Conservation (phyloP, 192 early-diverging fungal genomes). For the Geosiphon pyriformis region DNA sequence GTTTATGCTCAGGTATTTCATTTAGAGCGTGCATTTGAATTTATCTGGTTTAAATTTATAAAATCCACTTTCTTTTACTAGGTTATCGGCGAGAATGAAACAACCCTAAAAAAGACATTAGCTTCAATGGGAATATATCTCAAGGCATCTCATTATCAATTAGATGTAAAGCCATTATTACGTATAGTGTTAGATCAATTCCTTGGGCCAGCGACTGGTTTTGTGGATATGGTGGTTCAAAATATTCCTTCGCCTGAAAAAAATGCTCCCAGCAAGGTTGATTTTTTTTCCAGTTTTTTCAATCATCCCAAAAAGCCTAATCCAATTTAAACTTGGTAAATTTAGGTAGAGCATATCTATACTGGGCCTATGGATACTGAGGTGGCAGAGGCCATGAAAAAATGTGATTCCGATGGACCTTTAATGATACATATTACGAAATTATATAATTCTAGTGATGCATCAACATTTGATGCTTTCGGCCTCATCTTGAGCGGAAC, state of each 20-base stretch:
- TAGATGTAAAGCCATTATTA: conserved; percentile 86
- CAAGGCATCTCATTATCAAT: conserved; percentile 64
- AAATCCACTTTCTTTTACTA: conserved; percentile 10
- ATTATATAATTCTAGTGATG: conserved; percentile 82
- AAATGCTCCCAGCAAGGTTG: conserved; percentile 56
- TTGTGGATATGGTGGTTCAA: conserved; percentile 84
- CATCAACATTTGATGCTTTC: conserved; percentile 81
- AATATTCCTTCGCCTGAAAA: conserved; percentile 78
- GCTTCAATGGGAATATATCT: conserved; percentile 76
- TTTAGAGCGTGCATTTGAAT: no score
- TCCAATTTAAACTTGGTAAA: neutral
- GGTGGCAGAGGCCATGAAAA: conserved; percentile 62
- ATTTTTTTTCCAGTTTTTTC: neutral
- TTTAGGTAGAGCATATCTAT: conserved; percentile 51
- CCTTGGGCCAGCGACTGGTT: conserved; percentile 81
- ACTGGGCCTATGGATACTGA: conserved; percentile 55
- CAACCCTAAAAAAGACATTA: conserved; percentile 65
- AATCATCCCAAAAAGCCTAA: neutral
- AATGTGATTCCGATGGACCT: conserved; percentile 84
- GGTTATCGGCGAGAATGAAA: conserved; percentile 73
- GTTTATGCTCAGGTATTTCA: conserved; percentile 73
- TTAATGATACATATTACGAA: conserved; percentile 92
- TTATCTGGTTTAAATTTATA: neutral
- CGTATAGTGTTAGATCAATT: conserved; percentile 79
- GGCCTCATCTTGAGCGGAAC: conserved; percentile 95